Evolutionary conservation across 495 filamentous ascomycete species (phyloP), one percentile per base, ranked within the genome.

Genomic region (Thozetella sp.): DNA sequence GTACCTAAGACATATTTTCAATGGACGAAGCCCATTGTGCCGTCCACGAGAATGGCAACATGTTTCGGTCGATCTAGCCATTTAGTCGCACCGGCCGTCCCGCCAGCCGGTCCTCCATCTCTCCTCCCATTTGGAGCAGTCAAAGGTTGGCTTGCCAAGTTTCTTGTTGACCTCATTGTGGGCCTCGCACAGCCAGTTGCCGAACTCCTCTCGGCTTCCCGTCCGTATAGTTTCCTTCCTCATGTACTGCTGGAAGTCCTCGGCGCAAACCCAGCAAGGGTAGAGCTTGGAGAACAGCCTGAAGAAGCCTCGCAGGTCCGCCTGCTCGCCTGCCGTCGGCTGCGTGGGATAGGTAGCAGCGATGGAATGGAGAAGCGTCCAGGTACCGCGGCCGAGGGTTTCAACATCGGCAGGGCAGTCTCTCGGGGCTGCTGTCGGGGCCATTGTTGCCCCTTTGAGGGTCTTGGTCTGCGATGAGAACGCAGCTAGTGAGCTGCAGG

Each of bases 121-220:
- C 81, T 98, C 93, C 75, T 96, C 88, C 92, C 94, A 97, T 68
- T 84, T 86, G 22, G 76, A 77, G 76, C 95, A 98, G 82, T 99
- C 93, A 81, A 99, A 99, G 66, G 81, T 82, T 66, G 85, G 79
- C 81, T 98, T 98, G 59, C 95, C 95, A 62, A 98, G 70, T 77
- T 97, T 97, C 53, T 83, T 78, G 82, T 99, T 99, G 22, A 99
- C 95, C 64, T 92, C 93, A 79, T 99, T 99, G 81, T 99, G 95
- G 66, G 95, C 95, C 73, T 94, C 90, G 68, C 95, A 99, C 82
- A 98, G 88, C 96, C 96, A 99, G 64, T 80, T 81, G 45, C 93
- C 95, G 67, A 99, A 93, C 67, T 90, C 90, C 30, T 84, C 81
- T 46, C 90, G 74, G 56, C 84, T 86, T 11, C 81, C 81, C 26